Percentiles rank a stretch among this genome's conserved stretches.
phyloP scores from a whole-genome alignment of 2,329 filamentous ascomycete species.

The Phoma sp. region DNA sequence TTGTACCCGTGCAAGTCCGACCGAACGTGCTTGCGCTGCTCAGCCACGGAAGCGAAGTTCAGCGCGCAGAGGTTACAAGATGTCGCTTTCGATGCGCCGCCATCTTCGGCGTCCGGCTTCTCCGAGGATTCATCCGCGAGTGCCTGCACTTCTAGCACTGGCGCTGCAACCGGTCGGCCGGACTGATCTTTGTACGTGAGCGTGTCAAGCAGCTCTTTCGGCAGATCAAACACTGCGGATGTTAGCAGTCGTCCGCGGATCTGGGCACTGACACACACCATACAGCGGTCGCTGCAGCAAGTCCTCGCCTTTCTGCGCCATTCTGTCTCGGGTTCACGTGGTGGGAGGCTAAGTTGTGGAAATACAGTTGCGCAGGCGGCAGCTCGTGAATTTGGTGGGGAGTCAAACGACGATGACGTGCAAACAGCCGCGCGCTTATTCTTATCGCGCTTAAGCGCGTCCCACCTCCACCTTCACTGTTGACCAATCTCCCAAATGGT shows the following conservation, averaged over 20 bases:
- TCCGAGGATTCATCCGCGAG: conserved; percentile 38
- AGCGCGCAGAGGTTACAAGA: conserved; percentile 83
- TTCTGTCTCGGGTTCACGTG: conserved; percentile 7
- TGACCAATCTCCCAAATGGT: no score
- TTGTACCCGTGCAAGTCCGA: conserved; percentile 96
- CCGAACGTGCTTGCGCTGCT: conserved; percentile 85
- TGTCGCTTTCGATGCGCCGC: conserved; percentile 65
- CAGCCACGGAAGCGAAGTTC: conserved; percentile 73
- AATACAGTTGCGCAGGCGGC: conserved; percentile 2
- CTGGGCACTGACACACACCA: conserved; percentile 29
- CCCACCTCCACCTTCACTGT: conserved; percentile 1
- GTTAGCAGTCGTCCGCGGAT: conserved; percentile 19
- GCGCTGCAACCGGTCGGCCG: conserved; percentile 27
- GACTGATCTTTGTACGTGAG: conserved; percentile 64
- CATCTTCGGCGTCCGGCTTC: conserved; percentile 47
- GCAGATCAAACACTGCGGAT: conserved; percentile 78
- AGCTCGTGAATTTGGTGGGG: conserved; percentile 19
- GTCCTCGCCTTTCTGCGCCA: conserved; percentile 42
- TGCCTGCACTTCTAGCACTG: conserved; percentile 15
- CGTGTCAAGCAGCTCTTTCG: conserved; percentile 73
- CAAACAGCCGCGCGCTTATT: conserved; percentile 17
- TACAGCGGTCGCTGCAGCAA: conserved; percentile 50
- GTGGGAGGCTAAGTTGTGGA: background rate
- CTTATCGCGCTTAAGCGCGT: conserved; percentile 1
- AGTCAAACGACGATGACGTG: conserved; percentile 23